Conservation (phyloP, 1,284 basidiomycete genomes). For the Naganishia albida region DNA sequence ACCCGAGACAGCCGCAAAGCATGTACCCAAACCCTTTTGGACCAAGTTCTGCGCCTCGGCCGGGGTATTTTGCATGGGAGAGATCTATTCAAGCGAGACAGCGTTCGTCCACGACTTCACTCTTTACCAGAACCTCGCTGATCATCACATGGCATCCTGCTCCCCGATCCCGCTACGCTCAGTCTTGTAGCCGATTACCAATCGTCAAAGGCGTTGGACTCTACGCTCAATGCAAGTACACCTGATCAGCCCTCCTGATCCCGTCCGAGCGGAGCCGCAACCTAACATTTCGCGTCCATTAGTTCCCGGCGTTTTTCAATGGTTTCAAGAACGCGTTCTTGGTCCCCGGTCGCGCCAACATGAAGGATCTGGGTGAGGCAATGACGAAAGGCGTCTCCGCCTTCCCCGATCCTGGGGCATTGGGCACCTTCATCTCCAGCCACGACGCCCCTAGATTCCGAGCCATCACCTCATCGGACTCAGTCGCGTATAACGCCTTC, state of each 20-base stretch:
- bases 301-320: slow-evolving; percentile 39
- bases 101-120: slow-evolving; percentile 2
- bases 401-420: slow-evolving; percentile 57
- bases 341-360: slow-evolving; percentile 65
- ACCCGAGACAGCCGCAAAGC: slow-evolving; percentile 60
- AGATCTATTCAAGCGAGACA: slow-evolving; percentile 67
- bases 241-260: not conserved
- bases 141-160: not conserved
- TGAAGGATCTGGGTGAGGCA: slow-evolving; percentile 61
- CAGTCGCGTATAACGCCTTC: slow-evolving; percentile 63
- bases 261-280: not conserved
- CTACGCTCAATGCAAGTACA: not conserved
- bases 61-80: slow-evolving; percentile 80
- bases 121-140: not conserved
- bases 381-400: slow-evolving; percentile 62
- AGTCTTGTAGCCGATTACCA: slow-evolving; percentile 19
- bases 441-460: slow-evolving; percentile 76
- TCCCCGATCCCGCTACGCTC: not conserved
- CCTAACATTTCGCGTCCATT: not conserved
- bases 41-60: slow-evolving; percentile 65
- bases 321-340: slow-evolving; percentile 65
- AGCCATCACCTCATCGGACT: slow-evolving; percentile 56
- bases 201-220: slow-evolving; percentile 15
- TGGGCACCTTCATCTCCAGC: slow-evolving; percentile 82
- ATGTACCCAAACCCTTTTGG: slow-evolving; percentile 49